Conservation (phyloP, 2,329 filamentous ascomycete genomes). For the Chaetothyriales sp. region DNA sequence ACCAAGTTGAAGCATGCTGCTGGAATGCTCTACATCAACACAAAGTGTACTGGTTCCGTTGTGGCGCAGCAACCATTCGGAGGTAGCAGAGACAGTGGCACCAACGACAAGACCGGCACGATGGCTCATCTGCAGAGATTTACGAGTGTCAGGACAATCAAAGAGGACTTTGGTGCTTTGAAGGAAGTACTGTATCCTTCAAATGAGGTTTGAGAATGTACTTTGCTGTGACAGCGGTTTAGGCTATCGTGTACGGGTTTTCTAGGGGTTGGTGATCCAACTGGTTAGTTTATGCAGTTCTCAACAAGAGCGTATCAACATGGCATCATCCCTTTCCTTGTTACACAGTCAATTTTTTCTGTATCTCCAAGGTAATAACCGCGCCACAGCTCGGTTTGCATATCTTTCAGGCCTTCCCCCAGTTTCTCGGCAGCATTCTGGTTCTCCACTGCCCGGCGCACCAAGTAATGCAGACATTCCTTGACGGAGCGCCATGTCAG, state of each 20-base stretch:
- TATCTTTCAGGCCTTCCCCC: slow-evolving; percentile 46
- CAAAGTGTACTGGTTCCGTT: slow-evolving; percentile 50
- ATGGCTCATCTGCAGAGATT: slow-evolving; percentile 51
- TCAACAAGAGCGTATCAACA: too few species aligned
- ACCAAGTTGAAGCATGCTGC: slow-evolving; percentile 26
- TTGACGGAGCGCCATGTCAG: slow-evolving; percentile 46
- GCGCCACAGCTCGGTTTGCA: slow-evolving; percentile 43
- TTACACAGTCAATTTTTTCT: too few species aligned
- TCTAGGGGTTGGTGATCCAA: too few species aligned
- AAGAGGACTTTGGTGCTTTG: slow-evolving; percentile 60
- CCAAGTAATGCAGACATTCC: slow-evolving; percentile 47
- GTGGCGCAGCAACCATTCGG: slow-evolving; percentile 63
- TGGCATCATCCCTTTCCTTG: too few species aligned
- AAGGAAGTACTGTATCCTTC: slow-evolving; percentile 50
- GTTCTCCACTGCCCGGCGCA: slow-evolving; percentile 64
- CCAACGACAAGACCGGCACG: slow-evolving; percentile 61
- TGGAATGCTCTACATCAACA: slow-evolving; percentile 33
- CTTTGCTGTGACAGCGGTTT: too few species aligned
- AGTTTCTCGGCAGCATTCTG: slow-evolving; percentile 55
- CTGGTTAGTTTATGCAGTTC: too few species aligned
- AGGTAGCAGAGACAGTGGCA: slow-evolving; percentile 53
- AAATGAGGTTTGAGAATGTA: slow-evolving; percentile 1
- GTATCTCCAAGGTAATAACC: too few species aligned
- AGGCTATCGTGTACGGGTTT: too few species aligned
- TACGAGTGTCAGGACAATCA: slow-evolving; percentile 53